phyloP scores from a whole-genome alignment of 345 rosid species.

The Rhodomyrtus tomentosa region DNA sequence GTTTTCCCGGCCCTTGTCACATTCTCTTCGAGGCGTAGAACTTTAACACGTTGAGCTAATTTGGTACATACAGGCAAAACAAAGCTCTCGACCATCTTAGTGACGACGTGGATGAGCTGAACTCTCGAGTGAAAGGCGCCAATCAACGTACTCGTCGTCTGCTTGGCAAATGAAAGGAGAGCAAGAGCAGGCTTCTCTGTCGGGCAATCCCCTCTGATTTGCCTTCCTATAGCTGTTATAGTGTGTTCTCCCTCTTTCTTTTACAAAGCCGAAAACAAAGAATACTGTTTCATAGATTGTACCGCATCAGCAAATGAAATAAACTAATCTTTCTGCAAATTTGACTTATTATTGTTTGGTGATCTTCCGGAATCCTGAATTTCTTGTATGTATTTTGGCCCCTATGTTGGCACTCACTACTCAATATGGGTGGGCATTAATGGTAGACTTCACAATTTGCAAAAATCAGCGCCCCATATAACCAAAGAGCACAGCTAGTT shows the following conservation, averaged over 20 bases:
- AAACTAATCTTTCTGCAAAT: background rate
- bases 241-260: background rate
- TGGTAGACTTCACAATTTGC: background rate
- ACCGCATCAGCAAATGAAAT: background rate
- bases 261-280: background rate
- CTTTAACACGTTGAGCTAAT: background rate
- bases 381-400: background rate
- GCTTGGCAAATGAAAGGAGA: conserved; percentile 42
- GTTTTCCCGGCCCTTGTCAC: background rate
- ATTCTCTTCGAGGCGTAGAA: background rate
- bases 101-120: conserved; percentile 73
- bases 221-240: background rate
- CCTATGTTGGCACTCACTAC: background rate
- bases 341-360: background rate
- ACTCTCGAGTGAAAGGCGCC: conserved; percentile 75
- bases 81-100: conserved; percentile 69
- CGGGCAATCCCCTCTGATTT: background rate
- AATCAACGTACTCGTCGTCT: conserved; percentile 74
- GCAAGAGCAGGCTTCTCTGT: background rate
- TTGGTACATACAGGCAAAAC: conserved; percentile 59
- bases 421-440: background rate
- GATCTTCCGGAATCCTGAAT: background rate
- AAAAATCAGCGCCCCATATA: background rate
- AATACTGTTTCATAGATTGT: background rate
- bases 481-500: background rate